Percentiles rank a stretch among this genome's conserved stretches.
phyloP scores from a whole-genome alignment of 2,329 filamentous ascomycete species.

The Biscogniauxia sp. region DNA sequence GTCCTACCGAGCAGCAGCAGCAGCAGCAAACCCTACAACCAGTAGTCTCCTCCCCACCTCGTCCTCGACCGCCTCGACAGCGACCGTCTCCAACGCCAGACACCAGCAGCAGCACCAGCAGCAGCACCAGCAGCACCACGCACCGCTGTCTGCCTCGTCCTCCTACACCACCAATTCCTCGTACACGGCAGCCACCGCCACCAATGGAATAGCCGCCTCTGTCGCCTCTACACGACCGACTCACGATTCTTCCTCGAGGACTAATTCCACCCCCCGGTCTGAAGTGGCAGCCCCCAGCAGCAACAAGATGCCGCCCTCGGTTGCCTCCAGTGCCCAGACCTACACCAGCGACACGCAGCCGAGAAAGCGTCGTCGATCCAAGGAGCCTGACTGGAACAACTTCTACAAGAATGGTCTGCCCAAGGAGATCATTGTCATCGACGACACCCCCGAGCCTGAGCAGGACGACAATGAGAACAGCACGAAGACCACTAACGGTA shows the following conservation, averaged over 20 bases:
- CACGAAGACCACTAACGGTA: no score
- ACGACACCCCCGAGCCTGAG: constrained; percentile 65
- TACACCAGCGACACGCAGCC: constrained; percentile 29
- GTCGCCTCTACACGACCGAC: constrained; percentile 31
- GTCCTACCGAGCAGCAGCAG: constrained; percentile 39
- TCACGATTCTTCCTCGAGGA: constrained; percentile 32
- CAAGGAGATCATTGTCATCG: constrained; percentile 82
- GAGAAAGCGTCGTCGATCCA: constrained; percentile 56
- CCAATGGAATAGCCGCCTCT: constrained; percentile 38
- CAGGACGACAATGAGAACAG: constrained; percentile 19
- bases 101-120: constrained; percentile 6
- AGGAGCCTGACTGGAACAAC: constrained; percentile 71
- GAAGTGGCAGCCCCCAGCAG: constrained; percentile 28
- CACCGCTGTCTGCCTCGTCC: constrained; percentile 31
- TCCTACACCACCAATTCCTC: constrained; percentile 23
- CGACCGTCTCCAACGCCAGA: constrained; percentile 24
- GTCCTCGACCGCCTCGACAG: constrained; percentile 38
- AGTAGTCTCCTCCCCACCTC: constrained; percentile 36
- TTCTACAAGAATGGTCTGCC: constrained; percentile 84
- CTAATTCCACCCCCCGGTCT: constrained; percentile 32
- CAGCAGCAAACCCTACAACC: constrained; percentile 20
- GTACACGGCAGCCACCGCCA: constrained; percentile 21
- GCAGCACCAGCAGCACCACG: constrained; percentile 11
- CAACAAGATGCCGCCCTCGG: constrained; percentile 37
- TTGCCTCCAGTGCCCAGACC: constrained; percentile 27